Percentiles rank a stretch among this genome's conserved stretches.
These are phyloP conservation scores for Botryobasidium botryosum DNA, from an alignment of 768 basidiomycete species.

Conservation along the genomic window DNA sequence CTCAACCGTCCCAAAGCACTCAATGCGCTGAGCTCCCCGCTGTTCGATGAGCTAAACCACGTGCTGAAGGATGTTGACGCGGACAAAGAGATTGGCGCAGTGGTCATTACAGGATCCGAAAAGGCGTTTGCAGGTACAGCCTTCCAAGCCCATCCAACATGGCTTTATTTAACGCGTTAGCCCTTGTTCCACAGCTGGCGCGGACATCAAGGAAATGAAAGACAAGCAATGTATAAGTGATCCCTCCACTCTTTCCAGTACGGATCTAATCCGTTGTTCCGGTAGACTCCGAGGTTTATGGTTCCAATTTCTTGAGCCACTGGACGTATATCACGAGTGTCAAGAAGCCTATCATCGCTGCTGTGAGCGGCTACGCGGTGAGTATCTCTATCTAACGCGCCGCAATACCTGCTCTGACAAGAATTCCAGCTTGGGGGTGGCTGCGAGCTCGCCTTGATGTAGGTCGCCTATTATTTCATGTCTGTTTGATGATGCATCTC, in stretches of 20 bases:
- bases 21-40: slow-evolving; percentile 69
- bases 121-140: slow-evolving; percentile 80
- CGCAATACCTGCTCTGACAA: not conserved
- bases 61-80: slow-evolving; percentile 54
- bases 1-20: slow-evolving; percentile 81
- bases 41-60: slow-evolving; percentile 67
- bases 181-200: slow-evolving; percentile 44
- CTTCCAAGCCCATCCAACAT: not conserved
- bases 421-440: slow-evolving; percentile 74
- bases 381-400: slow-evolving; percentile 9
- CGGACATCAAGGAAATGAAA: slow-evolving; percentile 99
- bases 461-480: slow-evolving; percentile 1
- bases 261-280: too few species aligned
- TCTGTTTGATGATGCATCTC: too few species aligned
- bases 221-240: slow-evolving; percentile 86
- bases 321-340: slow-evolving; percentile 62
- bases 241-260: too few species aligned
- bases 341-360: slow-evolving; percentile 88
- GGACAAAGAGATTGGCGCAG: slow-evolving; percentile 58
- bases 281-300: slow-evolving; percentile 79
- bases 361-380: slow-evolving; percentile 85
- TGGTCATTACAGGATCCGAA: slow-evolving; percentile 86
- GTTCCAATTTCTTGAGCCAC: slow-evolving; percentile 58
- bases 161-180: not conserved
- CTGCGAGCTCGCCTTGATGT: slow-evolving; percentile 91